These are phyloP conservation scores for Calonectria pteridis DNA, from an alignment of 2,329 filamentous ascomycete species.

Conservation along the genomic window DNA sequence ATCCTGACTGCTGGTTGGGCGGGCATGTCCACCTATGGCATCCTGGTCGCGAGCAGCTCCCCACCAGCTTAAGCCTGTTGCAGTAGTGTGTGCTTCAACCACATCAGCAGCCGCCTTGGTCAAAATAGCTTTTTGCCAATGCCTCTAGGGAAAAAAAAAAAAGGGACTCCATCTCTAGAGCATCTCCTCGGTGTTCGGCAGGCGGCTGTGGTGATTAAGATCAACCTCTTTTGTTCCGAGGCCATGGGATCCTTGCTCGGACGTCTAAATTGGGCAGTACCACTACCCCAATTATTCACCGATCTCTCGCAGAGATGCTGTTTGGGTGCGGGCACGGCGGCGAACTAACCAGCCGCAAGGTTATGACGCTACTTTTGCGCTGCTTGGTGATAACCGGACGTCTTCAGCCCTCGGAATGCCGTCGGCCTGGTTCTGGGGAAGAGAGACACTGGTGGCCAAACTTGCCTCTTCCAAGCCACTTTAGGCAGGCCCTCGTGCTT, in stretches of 20 bases:
- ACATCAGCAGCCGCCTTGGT: constrained; percentile 13
- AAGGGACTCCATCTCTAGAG: neutral
- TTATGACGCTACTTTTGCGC: neutral
- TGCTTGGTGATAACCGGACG: neutral
- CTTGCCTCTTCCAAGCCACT: constrained; percentile 14
- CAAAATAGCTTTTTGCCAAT: constrained; percentile 6
- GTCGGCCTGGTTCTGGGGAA: constrained; percentile 17
- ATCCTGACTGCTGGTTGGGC: constrained; percentile 25
- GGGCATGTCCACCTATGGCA: constrained; percentile 2
- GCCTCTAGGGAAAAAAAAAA: constrained; percentile 5
- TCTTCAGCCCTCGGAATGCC: constrained; percentile 9
- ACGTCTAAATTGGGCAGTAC: neutral
- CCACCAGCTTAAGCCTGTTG: constrained; percentile 9
- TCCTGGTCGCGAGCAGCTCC: neutral
- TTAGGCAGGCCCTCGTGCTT: constrained; percentile 12
- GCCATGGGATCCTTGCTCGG: neutral
- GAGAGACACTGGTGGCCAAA: constrained; percentile 12
- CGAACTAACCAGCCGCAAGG: neutral
- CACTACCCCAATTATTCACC: neutral
- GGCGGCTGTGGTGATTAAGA: neutral
- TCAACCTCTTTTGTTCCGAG: neutral
- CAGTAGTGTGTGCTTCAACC: constrained; percentile 11
- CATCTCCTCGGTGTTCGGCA: constrained; percentile 1
- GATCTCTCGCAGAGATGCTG: neutral
- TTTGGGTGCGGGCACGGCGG: neutral